Percentiles rank a stretch among this genome's conserved stretches.
These are phyloP conservation scores for Vigna angularis DNA, from an alignment of 306 rosid species.

Conservation along the genomic window DNA sequence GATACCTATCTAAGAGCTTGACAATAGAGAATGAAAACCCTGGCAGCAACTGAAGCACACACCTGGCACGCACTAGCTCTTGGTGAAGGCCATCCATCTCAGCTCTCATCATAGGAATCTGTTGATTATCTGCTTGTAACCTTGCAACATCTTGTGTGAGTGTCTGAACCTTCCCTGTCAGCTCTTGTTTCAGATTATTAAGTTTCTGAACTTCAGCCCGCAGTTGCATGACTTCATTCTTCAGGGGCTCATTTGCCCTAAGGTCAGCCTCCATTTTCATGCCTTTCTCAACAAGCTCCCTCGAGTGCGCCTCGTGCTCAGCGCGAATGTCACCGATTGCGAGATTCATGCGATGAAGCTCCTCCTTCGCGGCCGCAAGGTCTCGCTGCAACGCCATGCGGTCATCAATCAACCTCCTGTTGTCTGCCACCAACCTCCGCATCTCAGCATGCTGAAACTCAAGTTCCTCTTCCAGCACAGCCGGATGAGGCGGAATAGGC, in stretches of 20 bases:
- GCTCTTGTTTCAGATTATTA: conserved; percentile 67
- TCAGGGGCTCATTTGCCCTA: conserved; percentile 70
- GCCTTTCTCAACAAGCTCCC: conserved; percentile 79
- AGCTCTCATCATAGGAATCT: conserved; percentile 65
- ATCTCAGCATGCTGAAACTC: conserved; percentile 74
- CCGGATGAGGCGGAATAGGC: conserved; percentile 69
- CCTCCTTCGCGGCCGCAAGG: conserved; percentile 74
- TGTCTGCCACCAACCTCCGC: conserved; percentile 67
- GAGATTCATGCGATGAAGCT: conserved; percentile 79
- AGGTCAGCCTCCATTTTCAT: conserved; percentile 79
- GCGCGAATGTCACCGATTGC: conserved; percentile 73
- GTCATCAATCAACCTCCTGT: conserved; percentile 77
- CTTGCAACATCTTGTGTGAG: conserved; percentile 68
- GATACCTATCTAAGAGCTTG: not conserved
- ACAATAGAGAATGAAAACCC: conserved; percentile 36
- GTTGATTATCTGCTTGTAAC: conserved; percentile 75
- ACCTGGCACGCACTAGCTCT: conserved; percentile 89
- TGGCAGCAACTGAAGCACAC: conserved; percentile 35
- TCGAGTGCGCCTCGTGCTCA: conserved; percentile 68
- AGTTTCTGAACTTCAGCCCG: conserved; percentile 77
- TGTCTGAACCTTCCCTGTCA: conserved; percentile 65
- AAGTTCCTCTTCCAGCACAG: conserved; percentile 82
- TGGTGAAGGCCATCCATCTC: conserved; percentile 81
- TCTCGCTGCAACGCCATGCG: conserved; percentile 71
- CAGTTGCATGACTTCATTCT: conserved; percentile 73